These are phyloP conservation scores for Phytophthora pisi DNA, from an alignment of 352 stramenopile species.

Conservation along the genomic window DNA sequence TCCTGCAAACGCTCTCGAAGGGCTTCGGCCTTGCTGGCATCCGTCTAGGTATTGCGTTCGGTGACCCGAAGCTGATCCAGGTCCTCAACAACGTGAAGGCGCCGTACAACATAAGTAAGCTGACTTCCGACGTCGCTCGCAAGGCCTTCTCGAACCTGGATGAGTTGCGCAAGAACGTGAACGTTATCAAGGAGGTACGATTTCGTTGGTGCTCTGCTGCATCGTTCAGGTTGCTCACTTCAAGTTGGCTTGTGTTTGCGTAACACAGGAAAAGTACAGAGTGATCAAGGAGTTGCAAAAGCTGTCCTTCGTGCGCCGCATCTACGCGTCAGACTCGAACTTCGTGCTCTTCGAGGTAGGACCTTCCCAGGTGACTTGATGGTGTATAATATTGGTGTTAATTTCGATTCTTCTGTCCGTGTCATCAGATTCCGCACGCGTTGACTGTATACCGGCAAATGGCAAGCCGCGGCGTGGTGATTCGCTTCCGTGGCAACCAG, in stretches of 20 bases:
- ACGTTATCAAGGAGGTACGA: constrained; percentile 66
- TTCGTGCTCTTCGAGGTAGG: constrained; percentile 97
- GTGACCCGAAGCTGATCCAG: constrained; percentile 93
- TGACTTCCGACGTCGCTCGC: constrained; percentile 89
- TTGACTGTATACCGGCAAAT: constrained; percentile 95
- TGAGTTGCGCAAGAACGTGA: constrained; percentile 65
- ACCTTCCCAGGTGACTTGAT: background rate
- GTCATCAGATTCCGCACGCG: constrained; percentile 77
- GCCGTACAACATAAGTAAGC: constrained; percentile 99
- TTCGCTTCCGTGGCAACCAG: constrained; percentile 97
- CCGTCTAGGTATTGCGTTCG: constrained; percentile 92
- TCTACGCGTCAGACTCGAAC: constrained; percentile 97
- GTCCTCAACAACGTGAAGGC: constrained; percentile 99
- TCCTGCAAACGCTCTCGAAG: constrained; percentile 98
- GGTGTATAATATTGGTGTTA: background rate
- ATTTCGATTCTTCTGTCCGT: constrained; percentile 4
- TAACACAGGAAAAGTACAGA: constrained; percentile 71
- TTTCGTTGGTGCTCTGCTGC: background rate
- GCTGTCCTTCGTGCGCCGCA: constrained; percentile 92
- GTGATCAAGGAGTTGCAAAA: constrained; percentile 86
- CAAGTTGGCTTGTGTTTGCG: constrained; percentile 28
- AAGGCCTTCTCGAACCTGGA: constrained; percentile 69
- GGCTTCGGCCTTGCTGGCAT: constrained; percentile 98
- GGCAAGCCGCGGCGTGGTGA: constrained; percentile 94
- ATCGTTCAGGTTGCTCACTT: background rate